Evolutionary conservation across 176 grass and related monocot species (phyloP), one percentile per base, ranked within the genome.

Genomic region (Aegilops tauschii): DNA sequence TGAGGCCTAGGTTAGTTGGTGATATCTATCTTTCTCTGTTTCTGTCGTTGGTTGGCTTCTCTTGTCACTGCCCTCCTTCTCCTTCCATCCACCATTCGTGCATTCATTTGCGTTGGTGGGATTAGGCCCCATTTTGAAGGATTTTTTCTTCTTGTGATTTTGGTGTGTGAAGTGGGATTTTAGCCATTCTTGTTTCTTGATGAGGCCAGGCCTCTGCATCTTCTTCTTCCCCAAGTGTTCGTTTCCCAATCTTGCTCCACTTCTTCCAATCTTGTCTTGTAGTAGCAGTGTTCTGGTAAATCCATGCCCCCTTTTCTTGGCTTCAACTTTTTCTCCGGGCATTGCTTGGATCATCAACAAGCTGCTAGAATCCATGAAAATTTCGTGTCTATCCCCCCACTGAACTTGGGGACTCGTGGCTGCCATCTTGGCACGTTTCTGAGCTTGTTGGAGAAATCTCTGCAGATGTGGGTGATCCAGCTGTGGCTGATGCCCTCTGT

Each of bases 51-150:
- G 78, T 76, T 82, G 59, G 54, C 13, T 73, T 5, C 34, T 88
- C 49, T 88, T 79, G 8, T 42, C 69, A 39, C 35, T n/a, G 73
- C 29, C 49, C 12, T 63, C 50, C 17, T 82, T 71, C 34, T 64
- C 72, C 52, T 90, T 84, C 84, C 45, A 28, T 87, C 69, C 12
- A 58, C 56, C 73, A 73, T 80, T 68, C 16, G 12, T 34, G 49
- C 59, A 40, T 87, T 42, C 16, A 17, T 54, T 18, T 54, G 14
- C 2, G 4, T 52, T 52, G 49, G 50, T 54, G 65, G 30, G 78
- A 49, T 65, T 83, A 54, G 8, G 21, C 76, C 69, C 40, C 37
- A 10, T 62, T 76, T 34, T 27, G 2, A 37, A 65, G 47, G 65
- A 32, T 70, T 77, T 73, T 81, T 61, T 18, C 5, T 85, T 79